Base-by-base conservation (phyloP, 257 asterid genomes). In the Knoxia roxburghii region DNA sequence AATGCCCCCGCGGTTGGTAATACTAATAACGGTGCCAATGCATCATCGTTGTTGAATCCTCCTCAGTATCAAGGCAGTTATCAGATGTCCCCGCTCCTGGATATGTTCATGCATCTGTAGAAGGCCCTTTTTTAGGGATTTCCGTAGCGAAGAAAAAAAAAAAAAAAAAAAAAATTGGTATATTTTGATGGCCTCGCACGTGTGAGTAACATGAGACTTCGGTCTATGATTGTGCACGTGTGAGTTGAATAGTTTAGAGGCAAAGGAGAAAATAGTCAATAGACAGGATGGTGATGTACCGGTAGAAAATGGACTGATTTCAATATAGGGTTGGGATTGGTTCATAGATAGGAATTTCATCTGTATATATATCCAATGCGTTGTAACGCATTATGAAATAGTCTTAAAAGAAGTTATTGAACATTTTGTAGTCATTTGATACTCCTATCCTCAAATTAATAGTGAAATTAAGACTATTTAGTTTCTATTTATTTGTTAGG, bases 11-110 rank as follows among this genome's bases (percentile, higher is more conserved):
- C 67, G 0, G 17, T 69, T 70, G 68, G 41, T 37, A 9, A 37
- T 37, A 37, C 4, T 37, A 9, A 59, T 64, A 73, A 14, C 39
- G 75, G 48, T 11, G 58, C 60, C 40, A 68, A 67, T 33, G 35
- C 40, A 54, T 18, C 77, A 33, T 13, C 40, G 41, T 17, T 78
- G 35, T 20, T 84, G 62, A 84, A 77, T 29, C 40, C 88, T 61
- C 85, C n/a, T n/a, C n/a, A 78, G 71, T 75, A 74, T 2, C 84
- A 74, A 66, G 76, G 82, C 61, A 65, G 20, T 68, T 80, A 79
- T 60, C 88, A 53, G 73, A 62, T 79, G 87, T 90, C 82, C 73
- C 81, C 95, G 71, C 68, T 85, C 77, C 79, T 72, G 71, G 98
- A 87, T n/a, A 72, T 85, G 83, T 75, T 84, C 70, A 77, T 80